These are phyloP conservation scores for Vitis vinifera DNA, from an alignment of 164 flowering plant species.

Conservation along the genomic window DNA sequence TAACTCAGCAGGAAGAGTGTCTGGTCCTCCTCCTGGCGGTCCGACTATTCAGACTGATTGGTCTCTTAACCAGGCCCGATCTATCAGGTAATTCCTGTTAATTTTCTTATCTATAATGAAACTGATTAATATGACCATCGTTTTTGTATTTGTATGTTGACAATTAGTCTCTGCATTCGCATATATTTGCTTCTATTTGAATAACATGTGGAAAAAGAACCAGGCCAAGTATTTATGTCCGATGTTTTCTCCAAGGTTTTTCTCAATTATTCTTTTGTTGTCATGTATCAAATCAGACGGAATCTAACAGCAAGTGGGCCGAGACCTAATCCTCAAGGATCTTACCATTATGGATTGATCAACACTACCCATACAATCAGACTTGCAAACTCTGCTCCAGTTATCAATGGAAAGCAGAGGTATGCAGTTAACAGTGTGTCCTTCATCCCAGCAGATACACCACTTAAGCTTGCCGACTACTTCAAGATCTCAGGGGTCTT, in stretches of 20 bases:
- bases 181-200: no score
- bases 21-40: conserved; percentile 55
- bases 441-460: conserved; percentile 75
- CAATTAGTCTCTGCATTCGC: no score
- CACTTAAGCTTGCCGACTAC: conserved; percentile 80
- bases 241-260: no score
- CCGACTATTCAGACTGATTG: conserved; percentile 53
- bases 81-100: conserved; percentile 41
- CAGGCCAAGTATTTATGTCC: no score
- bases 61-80: conserved; percentile 65
- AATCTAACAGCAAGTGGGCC: conserved; percentile 91
- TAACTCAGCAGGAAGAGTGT: conserved; percentile 38
- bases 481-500: conserved; percentile 72
- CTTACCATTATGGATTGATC: conserved; percentile 85
- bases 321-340: conserved; percentile 96
- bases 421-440: conserved; percentile 87
- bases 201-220: no score
- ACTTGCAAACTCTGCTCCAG: conserved; percentile 64
- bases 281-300: conserved; percentile 35
- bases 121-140: no score
- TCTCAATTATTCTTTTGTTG: not conserved
- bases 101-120: no score
- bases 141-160: no score
- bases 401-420: conserved; percentile 78
- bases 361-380: conserved; percentile 66